These are phyloP conservation scores for Auricularia heimuer DNA, from an alignment of 768 basidiomycete genomes.

Conservation along the genomic window DNA sequence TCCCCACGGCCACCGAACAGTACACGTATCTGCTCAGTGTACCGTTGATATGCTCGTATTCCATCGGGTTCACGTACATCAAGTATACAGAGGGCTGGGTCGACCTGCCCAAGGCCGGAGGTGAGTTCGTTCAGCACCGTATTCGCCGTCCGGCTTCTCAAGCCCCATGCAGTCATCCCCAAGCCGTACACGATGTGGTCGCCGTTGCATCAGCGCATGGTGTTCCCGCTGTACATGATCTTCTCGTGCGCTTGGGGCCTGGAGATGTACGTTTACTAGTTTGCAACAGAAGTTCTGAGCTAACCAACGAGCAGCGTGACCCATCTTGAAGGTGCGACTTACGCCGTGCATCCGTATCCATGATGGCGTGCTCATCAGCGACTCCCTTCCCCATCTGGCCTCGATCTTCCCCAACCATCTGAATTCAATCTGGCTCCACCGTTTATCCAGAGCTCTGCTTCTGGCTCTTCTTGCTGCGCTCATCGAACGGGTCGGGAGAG, in stretches of 20 bases:
- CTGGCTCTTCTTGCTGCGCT: conserved; percentile 75
- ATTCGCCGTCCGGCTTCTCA: neutral
- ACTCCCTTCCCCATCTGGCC: neutral
- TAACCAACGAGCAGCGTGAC: conserved; percentile 43
- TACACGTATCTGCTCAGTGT: conserved; percentile 61
- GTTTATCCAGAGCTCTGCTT: conserved; percentile 60
- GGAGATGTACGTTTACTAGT: conserved; percentile 48
- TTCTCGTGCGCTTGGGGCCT: conserved; percentile 62
- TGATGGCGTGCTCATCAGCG: neutral
- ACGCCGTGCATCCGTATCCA: neutral
- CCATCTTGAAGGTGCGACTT: conserved; percentile 66
- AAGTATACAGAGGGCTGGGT: conserved; percentile 66
- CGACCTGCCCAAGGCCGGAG: conserved; percentile 32
- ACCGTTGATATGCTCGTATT: conserved; percentile 48
- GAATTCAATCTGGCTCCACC: conserved; percentile 4
- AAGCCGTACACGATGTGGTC: conserved; percentile 56
- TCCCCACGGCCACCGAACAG: conserved; percentile 24
- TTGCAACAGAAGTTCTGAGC: neutral
- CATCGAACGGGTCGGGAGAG: conserved; percentile 48
- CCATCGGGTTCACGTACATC: conserved; percentile 57
- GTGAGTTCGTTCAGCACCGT: conserved; percentile 30
- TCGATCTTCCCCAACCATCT: neutral
- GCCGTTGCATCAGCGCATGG: conserved; percentile 30
- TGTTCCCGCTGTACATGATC: conserved; percentile 56
- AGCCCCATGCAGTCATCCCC: conserved; percentile 40